A percentile compares a stretch with the other conserved stretches of the same genome.
phyloP scores from a whole-genome alignment of 2,329 filamentous ascomycete genomes.

The Colletotrichum salicis region DNA sequence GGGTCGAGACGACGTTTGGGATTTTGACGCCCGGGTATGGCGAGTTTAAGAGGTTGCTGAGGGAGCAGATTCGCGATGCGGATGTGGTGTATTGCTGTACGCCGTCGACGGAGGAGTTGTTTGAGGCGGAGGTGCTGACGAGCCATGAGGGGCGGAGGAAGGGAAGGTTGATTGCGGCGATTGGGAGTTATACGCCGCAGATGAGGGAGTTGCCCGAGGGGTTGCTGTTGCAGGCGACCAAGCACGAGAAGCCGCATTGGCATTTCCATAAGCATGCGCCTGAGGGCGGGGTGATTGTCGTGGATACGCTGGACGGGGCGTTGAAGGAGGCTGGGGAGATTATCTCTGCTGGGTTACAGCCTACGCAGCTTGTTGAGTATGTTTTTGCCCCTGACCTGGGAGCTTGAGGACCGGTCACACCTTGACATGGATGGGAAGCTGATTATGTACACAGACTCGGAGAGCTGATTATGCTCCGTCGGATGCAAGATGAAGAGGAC shows the following conservation, averaged over 20 bases:
- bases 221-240: conserved; percentile 72
- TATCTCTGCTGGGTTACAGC: conserved; percentile 77
- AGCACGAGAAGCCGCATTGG: conserved; percentile 55
- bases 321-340: conserved; percentile 88
- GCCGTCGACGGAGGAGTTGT: conserved; percentile 78
- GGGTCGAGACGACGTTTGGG: conserved; percentile 74
- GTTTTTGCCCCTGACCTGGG: conserved; percentile 40
- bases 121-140: conserved; percentile 78
- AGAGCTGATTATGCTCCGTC: conserved; percentile 75
- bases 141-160: conserved; percentile 76
- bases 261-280: conserved; percentile 75
- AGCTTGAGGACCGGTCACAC: not conserved
- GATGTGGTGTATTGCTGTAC: conserved; percentile 93
- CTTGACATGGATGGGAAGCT: not conserved
- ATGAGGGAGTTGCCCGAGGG: conserved; percentile 89
- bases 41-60: conserved; percentile 73
- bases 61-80: conserved; percentile 75
- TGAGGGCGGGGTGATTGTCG: conserved; percentile 74
- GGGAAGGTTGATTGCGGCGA: conserved; percentile 76
- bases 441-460: conserved; percentile 66
- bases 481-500: conserved; percentile 52
- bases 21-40: conserved; percentile 76
- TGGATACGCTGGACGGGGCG: conserved; percentile 82
- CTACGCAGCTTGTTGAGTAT: conserved; percentile 83
- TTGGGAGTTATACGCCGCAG: conserved; percentile 74